Conservation (phyloP, 2,329 filamentous ascomycete species). For the Ceratocystis harringtonii region DNA sequence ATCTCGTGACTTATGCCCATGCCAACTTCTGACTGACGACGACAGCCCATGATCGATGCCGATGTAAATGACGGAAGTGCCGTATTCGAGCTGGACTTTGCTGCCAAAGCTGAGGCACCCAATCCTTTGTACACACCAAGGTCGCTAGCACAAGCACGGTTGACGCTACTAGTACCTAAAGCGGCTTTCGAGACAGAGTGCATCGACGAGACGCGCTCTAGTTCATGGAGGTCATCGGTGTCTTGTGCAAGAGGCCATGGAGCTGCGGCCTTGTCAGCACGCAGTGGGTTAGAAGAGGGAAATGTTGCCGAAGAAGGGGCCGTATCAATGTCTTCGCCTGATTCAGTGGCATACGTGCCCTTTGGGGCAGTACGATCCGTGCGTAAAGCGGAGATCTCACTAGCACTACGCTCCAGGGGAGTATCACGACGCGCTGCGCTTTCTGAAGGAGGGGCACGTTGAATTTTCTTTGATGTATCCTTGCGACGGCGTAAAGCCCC, state of each 20-base stretch:
- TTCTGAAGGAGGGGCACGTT: conserved; percentile 37
- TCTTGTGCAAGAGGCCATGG: conserved; percentile 10
- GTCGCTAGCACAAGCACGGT: conserved; percentile 1
- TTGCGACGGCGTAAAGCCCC: conserved; percentile 49
- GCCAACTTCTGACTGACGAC: background rate
- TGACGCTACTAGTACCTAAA: conserved; percentile 13
- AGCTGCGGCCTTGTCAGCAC: background rate
- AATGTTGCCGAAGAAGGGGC: background rate
- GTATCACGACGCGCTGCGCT: conserved; percentile 48
- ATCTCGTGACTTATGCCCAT: background rate
- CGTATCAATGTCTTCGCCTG: background rate
- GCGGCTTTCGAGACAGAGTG: background rate
- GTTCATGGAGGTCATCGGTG: background rate
- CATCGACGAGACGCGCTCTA: conserved; percentile 8
- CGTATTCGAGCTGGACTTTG: conserved; percentile 3
- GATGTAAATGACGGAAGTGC: conserved; percentile 7
- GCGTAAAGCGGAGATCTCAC: conserved; percentile 36
- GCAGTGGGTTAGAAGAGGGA: background rate
- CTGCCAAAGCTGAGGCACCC: background rate
- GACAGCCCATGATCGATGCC: conserved; percentile 6
- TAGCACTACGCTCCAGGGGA: conserved; percentile 41
- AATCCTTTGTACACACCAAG: conserved; percentile 4
- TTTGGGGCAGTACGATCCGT: conserved; percentile 20
- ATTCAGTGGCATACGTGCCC: background rate
- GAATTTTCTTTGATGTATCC: conserved; percentile 36